Evolutionary conservation across 495 filamentous ascomycete genomes (phyloP), one percentile per base, ranked within the genome.

Genomic region (Lasiosphaeriaceae sp.): DNA sequence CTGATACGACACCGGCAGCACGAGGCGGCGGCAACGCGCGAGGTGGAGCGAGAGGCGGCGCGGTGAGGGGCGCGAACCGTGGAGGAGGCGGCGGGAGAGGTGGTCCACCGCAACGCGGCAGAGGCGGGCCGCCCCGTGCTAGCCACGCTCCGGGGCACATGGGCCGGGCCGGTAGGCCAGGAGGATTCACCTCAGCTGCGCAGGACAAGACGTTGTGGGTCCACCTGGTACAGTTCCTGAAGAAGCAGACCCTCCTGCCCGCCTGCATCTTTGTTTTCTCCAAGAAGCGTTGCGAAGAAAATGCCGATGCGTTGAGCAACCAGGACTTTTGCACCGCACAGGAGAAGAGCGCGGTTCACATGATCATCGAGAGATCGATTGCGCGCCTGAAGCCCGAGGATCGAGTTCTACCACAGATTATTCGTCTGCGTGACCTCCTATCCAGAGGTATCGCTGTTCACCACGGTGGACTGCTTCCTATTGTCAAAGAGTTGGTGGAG

Each of bases 201-300:
- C 94, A 98, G 71, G 94, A 98, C 73, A 88, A 88, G 69, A 97
- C 90, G 55, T 79, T 95, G n/a, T 98, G 94, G 94, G 94, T 98
- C 43, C 88, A 95, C 59, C 78, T 98, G 46, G 90, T 97, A 14
- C 89, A 96, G 62, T 89, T 90, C 74, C 79, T 97, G 50, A 89
- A 85, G 63, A 95, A 96, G 65, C 83, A 90, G 56, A 90, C 83
- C 41, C 78, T 98, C 4, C 78, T 98, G 11, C 94, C 94, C 0
- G 90, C 86, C 43, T 96, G 93, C 71, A 93, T 97, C 57, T 98
- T 98, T 70, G 94, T 98, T 46, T 98, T 98, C 72, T 97, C 93
- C 24, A 98, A 97, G 77, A 96, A 90, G 70, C 80, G 94, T 52
- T 97, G 95, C 64, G 93, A 97, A 68, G 89, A 96, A 65, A 98